Conservation (phyloP, 306 rosid genomes). For the Parietaria judaica region DNA sequence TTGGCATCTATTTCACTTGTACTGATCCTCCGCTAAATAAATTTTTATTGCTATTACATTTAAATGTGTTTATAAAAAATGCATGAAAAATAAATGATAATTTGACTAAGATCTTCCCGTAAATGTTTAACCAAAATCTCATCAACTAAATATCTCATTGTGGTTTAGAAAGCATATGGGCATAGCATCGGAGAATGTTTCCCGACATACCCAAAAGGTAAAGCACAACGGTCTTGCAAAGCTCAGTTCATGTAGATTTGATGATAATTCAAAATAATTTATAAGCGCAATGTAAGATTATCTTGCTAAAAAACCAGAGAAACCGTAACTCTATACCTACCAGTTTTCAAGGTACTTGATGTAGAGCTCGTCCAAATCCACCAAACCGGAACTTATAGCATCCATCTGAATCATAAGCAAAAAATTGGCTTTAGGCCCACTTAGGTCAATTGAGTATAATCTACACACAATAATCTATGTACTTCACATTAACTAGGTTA, state of each 20-base stretch:
- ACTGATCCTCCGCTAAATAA: too few species aligned
- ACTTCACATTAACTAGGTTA: background rate
- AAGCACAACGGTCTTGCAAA: background rate
- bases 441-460: too few species aligned
- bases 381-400: conserved; percentile 14
- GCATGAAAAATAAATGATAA: too few species aligned
- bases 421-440: background rate
- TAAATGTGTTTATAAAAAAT: too few species aligned
- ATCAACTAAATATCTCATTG: background rate
- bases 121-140: too few species aligned
- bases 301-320: conserved; percentile 3
- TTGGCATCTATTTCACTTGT: too few species aligned
- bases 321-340: conserved; percentile 25
- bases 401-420: conserved; percentile 30
- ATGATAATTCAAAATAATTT: background rate
- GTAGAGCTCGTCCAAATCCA: conserved; percentile 45
- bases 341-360: conserved; percentile 40
- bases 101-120: too few species aligned
- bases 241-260: background rate
- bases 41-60: too few species aligned
- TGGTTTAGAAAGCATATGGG: background rate
- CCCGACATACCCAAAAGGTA: background rate
- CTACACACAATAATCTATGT: background rate
- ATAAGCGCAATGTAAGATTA: background rate
- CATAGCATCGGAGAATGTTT: too few species aligned